Conservation (phyloP, 2,329 filamentous ascomycete species). For the Arthrobotrys sinensis region DNA sequence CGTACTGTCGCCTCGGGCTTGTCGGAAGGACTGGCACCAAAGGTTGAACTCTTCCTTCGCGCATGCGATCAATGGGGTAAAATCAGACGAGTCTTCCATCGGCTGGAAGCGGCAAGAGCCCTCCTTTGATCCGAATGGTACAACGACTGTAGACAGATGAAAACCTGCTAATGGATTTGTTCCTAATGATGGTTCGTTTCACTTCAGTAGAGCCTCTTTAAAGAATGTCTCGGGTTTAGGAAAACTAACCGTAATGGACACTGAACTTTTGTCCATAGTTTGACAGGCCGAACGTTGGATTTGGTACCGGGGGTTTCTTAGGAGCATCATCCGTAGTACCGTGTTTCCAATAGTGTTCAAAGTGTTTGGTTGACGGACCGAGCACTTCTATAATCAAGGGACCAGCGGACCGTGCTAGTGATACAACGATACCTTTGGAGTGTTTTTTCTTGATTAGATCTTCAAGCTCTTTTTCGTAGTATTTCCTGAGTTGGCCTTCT, state of each 20-base stretch:
- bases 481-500: constrained; percentile 4
- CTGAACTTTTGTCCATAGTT: constrained; percentile 35
- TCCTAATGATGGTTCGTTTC: constrained; percentile 57
- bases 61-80: constrained; percentile 3
- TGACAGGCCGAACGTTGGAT: constrained; percentile 37
- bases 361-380: not conserved
- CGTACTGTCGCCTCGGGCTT: not conserved
- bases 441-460: not conserved
- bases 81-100: not conserved
- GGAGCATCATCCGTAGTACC: constrained; percentile 12
- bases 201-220: not conserved
- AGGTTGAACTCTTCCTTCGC: constrained; percentile 35
- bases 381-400: constrained; percentile 2
- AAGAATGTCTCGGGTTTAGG: not conserved
- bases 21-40: constrained; percentile 18
- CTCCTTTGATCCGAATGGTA: constrained; percentile 61
- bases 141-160: constrained; percentile 72
- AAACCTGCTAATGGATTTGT: constrained; percentile 73
- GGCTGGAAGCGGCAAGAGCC: not conserved
- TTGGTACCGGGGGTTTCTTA: not conserved
- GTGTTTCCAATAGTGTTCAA: constrained; percentile 30
- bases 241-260: constrained; percentile 40
- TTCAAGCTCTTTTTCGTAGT: not conserved
- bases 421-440: not conserved
- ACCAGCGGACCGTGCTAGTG: constrained; percentile 22